These are phyloP conservation scores for Spathaspora hagerdaliae DNA, from an alignment of 805 yeast genomes.

Conservation along the genomic window DNA sequence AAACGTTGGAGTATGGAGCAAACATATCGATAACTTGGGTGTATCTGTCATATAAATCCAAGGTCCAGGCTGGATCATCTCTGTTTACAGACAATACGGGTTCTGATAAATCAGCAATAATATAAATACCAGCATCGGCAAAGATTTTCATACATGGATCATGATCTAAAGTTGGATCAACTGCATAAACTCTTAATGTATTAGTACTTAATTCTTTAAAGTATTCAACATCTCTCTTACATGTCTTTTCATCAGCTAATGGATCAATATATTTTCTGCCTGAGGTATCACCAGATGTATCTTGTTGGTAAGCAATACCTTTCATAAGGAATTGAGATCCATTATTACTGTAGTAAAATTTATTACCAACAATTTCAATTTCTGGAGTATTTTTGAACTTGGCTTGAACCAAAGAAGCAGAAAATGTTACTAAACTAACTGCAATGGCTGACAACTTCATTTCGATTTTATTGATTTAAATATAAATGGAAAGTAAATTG, in stretches of 20 bases:
- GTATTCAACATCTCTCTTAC: constrained; percentile 41
- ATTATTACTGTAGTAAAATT: constrained; percentile 37
- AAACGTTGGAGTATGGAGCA: constrained; percentile 70
- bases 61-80: constrained; percentile 73
- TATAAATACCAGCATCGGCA: constrained; percentile 44
- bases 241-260: constrained; percentile 36
- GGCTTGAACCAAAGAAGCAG: constrained; percentile 6
- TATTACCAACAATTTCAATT: constrained; percentile 40
- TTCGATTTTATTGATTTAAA: background rate
- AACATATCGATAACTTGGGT: constrained; percentile 77
- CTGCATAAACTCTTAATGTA: constrained; percentile 41
- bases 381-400: constrained; percentile 21
- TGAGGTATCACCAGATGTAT: constrained; percentile 28
- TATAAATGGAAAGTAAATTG: background rate
- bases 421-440: constrained; percentile 3
- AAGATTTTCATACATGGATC: constrained; percentile 38
- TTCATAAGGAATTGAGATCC: constrained; percentile 42
- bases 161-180: constrained; percentile 35
- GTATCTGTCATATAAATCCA: constrained; percentile 69
- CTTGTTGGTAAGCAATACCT: constrained; percentile 44
- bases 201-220: constrained; percentile 36
- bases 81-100: constrained; percentile 78
- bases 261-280: constrained; percentile 30
- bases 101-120: constrained; percentile 49
- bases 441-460: constrained; percentile 4